Base-by-base conservation (phyloP, 2,329 filamentous ascomycete genomes). In the Penicillium sp. region DNA sequence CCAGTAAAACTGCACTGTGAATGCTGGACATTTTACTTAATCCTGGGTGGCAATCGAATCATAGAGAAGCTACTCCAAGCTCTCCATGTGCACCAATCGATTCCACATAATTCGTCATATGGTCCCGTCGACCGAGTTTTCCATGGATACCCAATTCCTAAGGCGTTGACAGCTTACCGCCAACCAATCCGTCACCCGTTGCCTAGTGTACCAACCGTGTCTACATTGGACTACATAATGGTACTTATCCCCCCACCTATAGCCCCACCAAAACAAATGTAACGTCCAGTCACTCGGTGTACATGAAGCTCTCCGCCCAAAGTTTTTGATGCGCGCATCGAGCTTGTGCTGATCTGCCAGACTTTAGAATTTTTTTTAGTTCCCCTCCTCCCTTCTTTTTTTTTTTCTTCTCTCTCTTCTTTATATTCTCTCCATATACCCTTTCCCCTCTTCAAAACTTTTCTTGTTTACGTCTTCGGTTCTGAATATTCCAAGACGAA, bases 291-390 rank as follows among this genome's bases (percentile, higher is more conserved):
- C 22, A 73, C 43, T 46, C 5, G 19, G 54, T 29, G 62, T 64
- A 59, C 49, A 52, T 33, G 7, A 35, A 63, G 57, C 59, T 61
- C 53, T 55, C 57, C 56, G 35, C 52, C 52, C 47, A 27, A 26
- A 29, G 27, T 45, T 56, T 54, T 48, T 53, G 44, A 56, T 58
- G 59, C 47, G 55, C 56, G 60, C 58, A 63, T 64, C 56, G 55
- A 62, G 48, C 48, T 55, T 45, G 52, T 54, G 55, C 55, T 61
- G 58, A 63, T 63, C 57, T 54, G 55, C 56, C 44, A 50, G 57
- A 57, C 29, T 60, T 56, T 59, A 49, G 44, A 49, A 48, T 57
- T 62, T 57, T 63, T 48, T 59, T 55, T 56, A 27, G 10, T 19
- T 37, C 50, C 37, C 52, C 43, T 48, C 39, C 47, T 52, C 33